phyloP scores from a whole-genome alignment of 176 grass and related monocot species.

The Ensete glaucum region DNA sequence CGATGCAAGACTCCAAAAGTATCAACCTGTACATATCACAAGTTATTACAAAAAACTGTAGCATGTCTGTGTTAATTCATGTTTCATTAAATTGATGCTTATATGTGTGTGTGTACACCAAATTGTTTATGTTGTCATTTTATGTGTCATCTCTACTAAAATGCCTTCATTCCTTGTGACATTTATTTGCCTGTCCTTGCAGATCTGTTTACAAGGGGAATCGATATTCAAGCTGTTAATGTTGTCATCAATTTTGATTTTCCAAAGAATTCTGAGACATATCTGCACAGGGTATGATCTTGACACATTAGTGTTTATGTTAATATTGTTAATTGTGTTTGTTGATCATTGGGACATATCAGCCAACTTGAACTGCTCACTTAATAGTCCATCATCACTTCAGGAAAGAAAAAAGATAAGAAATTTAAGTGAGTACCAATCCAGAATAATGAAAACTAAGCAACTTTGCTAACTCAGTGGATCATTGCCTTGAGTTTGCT shows the following conservation, averaged over 20 bases:
- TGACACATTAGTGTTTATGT: background rate
- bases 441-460: background rate
- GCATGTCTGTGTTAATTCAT: too few species aligned
- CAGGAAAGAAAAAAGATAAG: background rate
- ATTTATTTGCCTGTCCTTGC: background rate
- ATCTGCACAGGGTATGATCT: constrained; percentile 17
- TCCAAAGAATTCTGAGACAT: constrained; percentile 20
- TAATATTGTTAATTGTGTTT: background rate
- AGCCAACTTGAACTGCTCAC: background rate
- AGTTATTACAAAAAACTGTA: too few species aligned
- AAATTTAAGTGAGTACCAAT: background rate
- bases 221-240: constrained; percentile 24
- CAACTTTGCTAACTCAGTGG: too few species aligned
- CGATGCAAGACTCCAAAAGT: too few species aligned
- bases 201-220: constrained; percentile 23
- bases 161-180: background rate
- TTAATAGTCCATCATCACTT: too few species aligned
- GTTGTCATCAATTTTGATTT: constrained; percentile 23
- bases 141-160: background rate
- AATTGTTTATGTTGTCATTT: background rate
- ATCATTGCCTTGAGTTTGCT: too few species aligned
- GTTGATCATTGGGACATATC: background rate
- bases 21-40: too few species aligned
- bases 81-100: too few species aligned
- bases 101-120: background rate